phyloP scores from a whole-genome alignment of 306 rosid species.

The Trifolium subterraneum region DNA sequence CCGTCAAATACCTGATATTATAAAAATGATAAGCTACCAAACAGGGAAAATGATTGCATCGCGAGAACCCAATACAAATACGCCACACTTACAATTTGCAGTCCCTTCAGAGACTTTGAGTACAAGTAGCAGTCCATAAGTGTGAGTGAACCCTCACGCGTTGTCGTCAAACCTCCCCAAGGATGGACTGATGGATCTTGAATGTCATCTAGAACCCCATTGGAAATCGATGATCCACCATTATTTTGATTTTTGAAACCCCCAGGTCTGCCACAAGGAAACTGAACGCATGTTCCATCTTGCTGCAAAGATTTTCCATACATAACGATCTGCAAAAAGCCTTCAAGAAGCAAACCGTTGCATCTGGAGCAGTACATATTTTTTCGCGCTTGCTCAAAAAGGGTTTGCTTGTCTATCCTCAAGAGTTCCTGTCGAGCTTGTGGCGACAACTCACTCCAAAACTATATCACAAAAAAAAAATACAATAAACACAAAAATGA shows the following conservation, averaged over 20 bases:
- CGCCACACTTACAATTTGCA: slow-evolving; percentile 72
- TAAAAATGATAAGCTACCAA: slow-evolving; percentile 45
- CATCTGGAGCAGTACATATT: slow-evolving; percentile 99
- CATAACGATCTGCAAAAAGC: slow-evolving; percentile 93
- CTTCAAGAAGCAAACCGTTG: slow-evolving; percentile 95
- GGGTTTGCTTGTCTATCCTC: slow-evolving; percentile 94
- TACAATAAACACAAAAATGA: slow-evolving; percentile 36
- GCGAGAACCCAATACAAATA: slow-evolving; percentile 17
- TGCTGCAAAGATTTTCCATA: slow-evolving; percentile 91
- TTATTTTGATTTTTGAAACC: slow-evolving; percentile 59
- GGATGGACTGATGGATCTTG: slow-evolving; percentile 97
- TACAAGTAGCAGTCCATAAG: slow-evolving; percentile 89
- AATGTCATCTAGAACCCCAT: slow-evolving; percentile 72
- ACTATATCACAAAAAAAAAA: slow-evolving; percentile 53
- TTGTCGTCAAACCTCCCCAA: slow-evolving; percentile 95
- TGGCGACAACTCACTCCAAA: slow-evolving; percentile 59
- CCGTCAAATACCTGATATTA: slow-evolving; percentile 87
- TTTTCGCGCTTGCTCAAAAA: slow-evolving; percentile 96
- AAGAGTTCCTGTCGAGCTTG: slow-evolving; percentile 87
- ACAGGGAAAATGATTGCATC: slow-evolving; percentile 17
- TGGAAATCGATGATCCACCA: slow-evolving; percentile 51
- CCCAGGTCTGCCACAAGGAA: slow-evolving; percentile 56
- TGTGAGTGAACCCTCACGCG: slow-evolving; percentile 85
- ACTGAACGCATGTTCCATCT: slow-evolving; percentile 59
- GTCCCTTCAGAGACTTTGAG: slow-evolving; percentile 78